A percentile compares a stretch with the other conserved stretches of the same genome.
Evolutionary conservation across 371 early-diverging fungal genomes (phyloP).

Genomic region (Parasitella parasitica): DNA sequence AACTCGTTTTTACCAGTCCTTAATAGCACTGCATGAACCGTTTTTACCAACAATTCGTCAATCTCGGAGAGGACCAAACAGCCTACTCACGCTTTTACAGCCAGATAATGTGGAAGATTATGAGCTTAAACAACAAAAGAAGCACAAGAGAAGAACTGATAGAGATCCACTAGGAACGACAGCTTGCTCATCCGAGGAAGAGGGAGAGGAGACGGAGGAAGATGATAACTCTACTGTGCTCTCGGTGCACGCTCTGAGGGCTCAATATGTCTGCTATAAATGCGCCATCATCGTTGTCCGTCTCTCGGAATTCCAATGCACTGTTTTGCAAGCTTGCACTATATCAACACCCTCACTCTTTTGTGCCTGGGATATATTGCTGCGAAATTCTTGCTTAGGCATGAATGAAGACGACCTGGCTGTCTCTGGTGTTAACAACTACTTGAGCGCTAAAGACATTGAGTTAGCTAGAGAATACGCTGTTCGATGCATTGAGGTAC

Average conservation of each 20-base stretch:
- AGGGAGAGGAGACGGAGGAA: background rate
- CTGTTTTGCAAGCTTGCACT: conserved; percentile 18
- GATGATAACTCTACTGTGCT: background rate
- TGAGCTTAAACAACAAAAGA: background rate
- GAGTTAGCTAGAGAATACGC: conserved; percentile 29
- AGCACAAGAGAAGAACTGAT: background rate
- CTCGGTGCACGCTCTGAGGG: conserved; percentile 22
- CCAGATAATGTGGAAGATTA: background rate
- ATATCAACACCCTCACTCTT: conserved; percentile 24
- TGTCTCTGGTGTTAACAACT: conserved; percentile 2
- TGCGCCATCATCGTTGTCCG: conserved; percentile 31
- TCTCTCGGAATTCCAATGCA: conserved; percentile 31
- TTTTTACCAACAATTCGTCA: conserved; percentile 26
- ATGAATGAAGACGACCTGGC: conserved; percentile 18
- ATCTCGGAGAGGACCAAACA: background rate
- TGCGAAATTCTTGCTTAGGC: conserved; percentile 37
- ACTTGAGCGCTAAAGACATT: conserved; percentile 19
- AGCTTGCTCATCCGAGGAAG: background rate
- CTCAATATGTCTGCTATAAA: conserved; percentile 31
- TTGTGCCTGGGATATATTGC: conserved; percentile 37
- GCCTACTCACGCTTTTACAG: background rate
- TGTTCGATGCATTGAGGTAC: conserved; percentile 28
- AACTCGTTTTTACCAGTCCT: conserved; percentile 23
- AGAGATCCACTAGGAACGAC: background rate
- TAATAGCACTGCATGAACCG: conserved; percentile 32